phyloP scores from a whole-genome alignment of 805 yeast genomes.

The Metschnikowia amazonensis region DNA sequence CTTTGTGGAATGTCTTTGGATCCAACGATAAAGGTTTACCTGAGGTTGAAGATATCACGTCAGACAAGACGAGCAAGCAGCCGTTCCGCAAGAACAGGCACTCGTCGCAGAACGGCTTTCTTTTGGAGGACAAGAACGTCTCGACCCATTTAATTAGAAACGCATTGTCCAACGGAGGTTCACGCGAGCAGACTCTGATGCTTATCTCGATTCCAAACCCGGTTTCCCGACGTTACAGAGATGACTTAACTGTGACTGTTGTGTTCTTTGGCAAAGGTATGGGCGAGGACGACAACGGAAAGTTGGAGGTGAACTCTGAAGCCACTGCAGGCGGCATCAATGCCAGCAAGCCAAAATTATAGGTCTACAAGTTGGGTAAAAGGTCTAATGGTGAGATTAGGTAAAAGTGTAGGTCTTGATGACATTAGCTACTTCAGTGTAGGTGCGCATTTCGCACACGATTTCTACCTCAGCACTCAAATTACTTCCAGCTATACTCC shows the following conservation, averaged over 20 bases:
- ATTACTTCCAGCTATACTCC: neutral
- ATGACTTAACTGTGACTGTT: constrained; percentile 93
- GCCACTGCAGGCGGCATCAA: constrained; percentile 58
- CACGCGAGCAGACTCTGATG: constrained; percentile 83
- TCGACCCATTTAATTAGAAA: constrained; percentile 92
- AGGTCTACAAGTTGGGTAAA: constrained; percentile 6
- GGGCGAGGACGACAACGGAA: constrained; percentile 42
- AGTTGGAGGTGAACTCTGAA: constrained; percentile 50
- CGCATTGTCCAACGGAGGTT: constrained; percentile 84
- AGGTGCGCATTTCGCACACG: constrained; percentile 1
- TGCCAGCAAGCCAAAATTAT: constrained; percentile 46
- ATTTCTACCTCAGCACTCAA: neutral
- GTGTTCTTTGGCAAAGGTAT: constrained; percentile 77
- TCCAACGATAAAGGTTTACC: constrained; percentile 52
- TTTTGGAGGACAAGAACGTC: constrained; percentile 80
- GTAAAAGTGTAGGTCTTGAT: no score
- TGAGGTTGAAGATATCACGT: constrained; percentile 58
- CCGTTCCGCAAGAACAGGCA: constrained; percentile 60
- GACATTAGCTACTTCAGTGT: neutral
- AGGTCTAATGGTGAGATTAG: neutral
- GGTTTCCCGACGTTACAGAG: constrained; percentile 85
- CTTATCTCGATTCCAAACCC: constrained; percentile 89
- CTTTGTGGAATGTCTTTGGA: constrained; percentile 45
- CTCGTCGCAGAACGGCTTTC: constrained; percentile 35
- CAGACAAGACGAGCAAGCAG: constrained; percentile 60